Percentiles rank a stretch among this genome's conserved stretches.
Evolutionary conservation across 176 grass and related monocot species (phyloP).

Genomic region (Sorghum bicolor): Sorghum_bicolor_NCBIv3 NC_012877.2:9587501-9588000

Average conservation of each 20-base stretch:
- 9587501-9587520: conserved; percentile 97
- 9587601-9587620: conserved; percentile 96
- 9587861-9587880: conserved; percentile 61
- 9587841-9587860: conserved; percentile 98
- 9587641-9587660: not conserved
- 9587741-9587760: conserved; percentile 87
- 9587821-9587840: conserved; percentile 85
- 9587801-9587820: conserved; percentile 94
- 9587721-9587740: too few relatives aligned
- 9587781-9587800: conserved; percentile 97
- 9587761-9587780: conserved; percentile 98
- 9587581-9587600: conserved; percentile 89
- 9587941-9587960: conserved; percentile 90
- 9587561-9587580: conserved; percentile 82
- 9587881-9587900: conserved; percentile 79
- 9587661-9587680: too few relatives aligned
- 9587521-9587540: conserved; percentile 85
- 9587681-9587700: too few relatives aligned
- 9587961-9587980: conserved; percentile 93
- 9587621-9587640: conserved; percentile 23
- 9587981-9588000: conserved; percentile 67
- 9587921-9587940: conserved; percentile 78
- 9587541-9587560: conserved; percentile 64
- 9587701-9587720: too few relatives aligned
- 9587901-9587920: conserved; percentile 99